Conservation (phyloP, 352 stramenopile species). For the Pythium rhizo-oryzae region DNA sequence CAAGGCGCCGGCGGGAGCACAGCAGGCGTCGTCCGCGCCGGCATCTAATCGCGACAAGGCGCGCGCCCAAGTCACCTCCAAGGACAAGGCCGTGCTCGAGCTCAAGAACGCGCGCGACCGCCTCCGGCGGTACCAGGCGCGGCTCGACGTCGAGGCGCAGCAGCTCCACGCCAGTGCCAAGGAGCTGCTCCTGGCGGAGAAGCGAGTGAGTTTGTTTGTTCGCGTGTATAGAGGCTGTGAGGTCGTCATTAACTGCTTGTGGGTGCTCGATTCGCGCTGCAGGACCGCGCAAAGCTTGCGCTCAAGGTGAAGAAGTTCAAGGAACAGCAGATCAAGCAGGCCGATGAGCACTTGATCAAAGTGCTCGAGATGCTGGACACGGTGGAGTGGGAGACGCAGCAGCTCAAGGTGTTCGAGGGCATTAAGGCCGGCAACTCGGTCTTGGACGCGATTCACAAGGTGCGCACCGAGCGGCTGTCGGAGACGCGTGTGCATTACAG, state of each 20-base stretch:
- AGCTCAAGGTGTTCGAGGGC: conserved; percentile 88
- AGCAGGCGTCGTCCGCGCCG: not conserved
- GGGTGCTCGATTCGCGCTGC: conserved; percentile 1
- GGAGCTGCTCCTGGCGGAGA: conserved; percentile 67
- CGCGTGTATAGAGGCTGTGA: too few species aligned
- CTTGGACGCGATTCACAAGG: conserved; percentile 88
- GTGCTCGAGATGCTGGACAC: conserved; percentile 88
- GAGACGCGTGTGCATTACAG: not conserved
- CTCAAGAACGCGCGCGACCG: conserved; percentile 91
- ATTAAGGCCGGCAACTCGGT: conserved; percentile 89
- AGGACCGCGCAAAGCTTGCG: conserved; percentile 86
- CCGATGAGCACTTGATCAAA: conserved; percentile 85
- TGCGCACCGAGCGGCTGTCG: conserved; percentile 10
- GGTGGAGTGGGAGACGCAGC: conserved; percentile 88
- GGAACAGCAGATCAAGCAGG: conserved; percentile 86
- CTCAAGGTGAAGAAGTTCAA: conserved; percentile 92
- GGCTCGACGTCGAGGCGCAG: conserved; percentile 79
- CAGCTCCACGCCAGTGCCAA: conserved; percentile 84
- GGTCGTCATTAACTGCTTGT: not conserved
- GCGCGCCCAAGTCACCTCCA: conserved; percentile 76
- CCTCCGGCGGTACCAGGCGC: conserved; percentile 82
- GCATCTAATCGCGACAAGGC: conserved; percentile 35
- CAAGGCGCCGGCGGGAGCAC: conserved; percentile 35
- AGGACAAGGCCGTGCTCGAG: conserved; percentile 89
- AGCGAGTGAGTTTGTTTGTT: conserved; percentile 40